Percentiles rank a stretch among this genome's conserved stretches.
phyloP scores from a whole-genome alignment of 2,329 filamentous ascomycete genomes.

The Aureobasidium sp. region DNA sequence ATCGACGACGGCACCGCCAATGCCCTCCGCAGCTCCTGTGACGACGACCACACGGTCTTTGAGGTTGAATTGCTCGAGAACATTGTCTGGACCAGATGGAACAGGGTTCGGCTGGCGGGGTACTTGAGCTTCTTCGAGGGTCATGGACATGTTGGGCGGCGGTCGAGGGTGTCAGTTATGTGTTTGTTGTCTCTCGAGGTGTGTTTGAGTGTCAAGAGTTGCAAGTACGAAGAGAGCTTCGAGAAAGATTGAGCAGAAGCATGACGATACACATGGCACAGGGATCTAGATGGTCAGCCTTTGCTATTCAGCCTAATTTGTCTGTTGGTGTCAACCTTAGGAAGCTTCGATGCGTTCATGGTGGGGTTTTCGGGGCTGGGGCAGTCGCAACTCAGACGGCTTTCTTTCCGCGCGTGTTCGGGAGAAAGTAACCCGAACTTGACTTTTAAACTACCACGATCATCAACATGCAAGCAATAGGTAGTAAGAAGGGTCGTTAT shows the following conservation, averaged over 20 bases:
- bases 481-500: background rate
- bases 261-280: background rate
- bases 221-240: background rate
- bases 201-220: background rate
- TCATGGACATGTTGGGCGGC: conserved; percentile 23
- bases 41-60: conserved; percentile 36
- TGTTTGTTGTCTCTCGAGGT: background rate
- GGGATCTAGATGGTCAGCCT: background rate
- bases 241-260: background rate
- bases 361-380: background rate
- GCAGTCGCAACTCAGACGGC: background rate
- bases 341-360: background rate
- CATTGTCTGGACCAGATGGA: conserved; percentile 21
- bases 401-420: background rate
- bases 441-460: background rate
- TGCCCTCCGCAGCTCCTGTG: conserved; percentile 39
- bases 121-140: conserved; percentile 20
- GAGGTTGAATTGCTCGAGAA: conserved; percentile 18
- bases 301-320: conserved; percentile 8
- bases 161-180: background rate
- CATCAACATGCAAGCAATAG: background rate
- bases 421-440: background rate
- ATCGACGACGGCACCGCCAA: conserved; percentile 34
- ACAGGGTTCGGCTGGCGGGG: conserved; percentile 19
- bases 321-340: background rate